These are phyloP conservation scores for Mycena vulgaris DNA, from an alignment of 768 basidiomycete genomes.

Conservation along the genomic window DNA sequence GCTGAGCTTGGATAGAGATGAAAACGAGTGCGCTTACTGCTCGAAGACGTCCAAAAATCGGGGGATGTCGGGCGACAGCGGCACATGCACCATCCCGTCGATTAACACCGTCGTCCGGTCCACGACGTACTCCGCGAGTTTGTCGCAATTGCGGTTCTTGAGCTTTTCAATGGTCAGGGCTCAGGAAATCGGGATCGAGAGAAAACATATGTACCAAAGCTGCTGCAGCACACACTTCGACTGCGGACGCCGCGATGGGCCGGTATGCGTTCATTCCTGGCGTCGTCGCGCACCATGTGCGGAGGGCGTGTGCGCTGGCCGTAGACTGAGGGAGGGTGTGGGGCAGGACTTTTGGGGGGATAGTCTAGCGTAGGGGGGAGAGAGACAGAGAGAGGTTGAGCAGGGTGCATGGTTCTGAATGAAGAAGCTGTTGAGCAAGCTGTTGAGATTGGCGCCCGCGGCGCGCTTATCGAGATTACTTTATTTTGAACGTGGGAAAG, in stretches of 20 bases:
- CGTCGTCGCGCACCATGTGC: not conserved
- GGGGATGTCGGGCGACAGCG: not conserved
- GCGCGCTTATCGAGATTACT: too few relatives aligned
- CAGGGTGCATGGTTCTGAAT: not conserved
- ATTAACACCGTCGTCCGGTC: not conserved
- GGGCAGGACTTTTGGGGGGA: not conserved
- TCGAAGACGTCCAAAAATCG: not conserved
- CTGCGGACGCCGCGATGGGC: not conserved
- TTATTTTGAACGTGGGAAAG: too few relatives aligned
- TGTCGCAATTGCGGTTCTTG: not conserved
- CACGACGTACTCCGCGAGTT: not conserved
- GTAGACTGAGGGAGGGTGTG: not conserved
- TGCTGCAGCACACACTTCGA: not conserved
- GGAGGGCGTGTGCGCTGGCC: not conserved
- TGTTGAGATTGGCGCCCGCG: not conserved
- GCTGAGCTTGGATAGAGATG: too few relatives aligned
- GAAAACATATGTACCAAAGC: not conserved
- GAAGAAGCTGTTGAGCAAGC: not conserved
- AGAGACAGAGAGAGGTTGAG: not conserved
- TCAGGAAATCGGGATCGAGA: too few relatives aligned
- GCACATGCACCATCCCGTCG: not conserved
- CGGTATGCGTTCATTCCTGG: not conserved
- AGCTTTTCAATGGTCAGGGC: not conserved
- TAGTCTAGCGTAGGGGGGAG: not conserved
- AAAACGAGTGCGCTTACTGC: not conserved